Evolutionary conservation across 139 green algal genomes (phyloP), one percentile per base, ranked within the genome.

Genomic region (Coelastrella sp.): DNA sequence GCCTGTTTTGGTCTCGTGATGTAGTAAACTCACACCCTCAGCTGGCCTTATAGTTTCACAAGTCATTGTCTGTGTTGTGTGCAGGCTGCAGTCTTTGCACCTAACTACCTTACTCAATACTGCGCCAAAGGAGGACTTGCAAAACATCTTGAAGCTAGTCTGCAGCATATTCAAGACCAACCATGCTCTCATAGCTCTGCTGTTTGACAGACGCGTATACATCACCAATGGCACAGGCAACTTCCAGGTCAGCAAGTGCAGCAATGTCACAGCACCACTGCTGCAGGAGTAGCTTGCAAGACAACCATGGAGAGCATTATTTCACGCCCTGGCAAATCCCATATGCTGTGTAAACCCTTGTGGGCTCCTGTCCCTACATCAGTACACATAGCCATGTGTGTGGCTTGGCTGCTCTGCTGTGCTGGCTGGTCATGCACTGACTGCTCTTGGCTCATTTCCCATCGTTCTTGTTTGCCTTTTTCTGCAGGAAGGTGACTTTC

Each of bases 141-240:
- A 83, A 16, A 90, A 90, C 73, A 84, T 90, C 14, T 61, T 80
- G 66, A 73, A 83, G 54, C 85, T 90, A 23, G 85, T 90, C 8
- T 84, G 85, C 73, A 75, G 17, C 74, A 90, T 90, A 32, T 90
- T 90, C 20, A 16, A 64, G 13, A 64, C 71, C 8, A 5, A 68
- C 11, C 66, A 74, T 32, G 85, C 85, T 3, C 74, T 90, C 3
- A 90, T 90, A 76, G 85, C 85, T 54, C 59, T 90, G 85, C 82
- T 90, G 64, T 76, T 76, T 17, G 85, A 90, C 58, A n/a, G 85
- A 19, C 73, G 74, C 4, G 68, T 90, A 3, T 90, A 84, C 85
- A 84, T 90, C 74, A 47, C 61, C 14, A 64, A 83, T n/a, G 56
- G 73, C 10, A 71, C 80, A 3, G 85, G 85, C 8, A 77, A 32